These are phyloP conservation scores for Xerocomellus amylosporus DNA, from an alignment of 768 basidiomycete species.

Conservation along the genomic window DNA sequence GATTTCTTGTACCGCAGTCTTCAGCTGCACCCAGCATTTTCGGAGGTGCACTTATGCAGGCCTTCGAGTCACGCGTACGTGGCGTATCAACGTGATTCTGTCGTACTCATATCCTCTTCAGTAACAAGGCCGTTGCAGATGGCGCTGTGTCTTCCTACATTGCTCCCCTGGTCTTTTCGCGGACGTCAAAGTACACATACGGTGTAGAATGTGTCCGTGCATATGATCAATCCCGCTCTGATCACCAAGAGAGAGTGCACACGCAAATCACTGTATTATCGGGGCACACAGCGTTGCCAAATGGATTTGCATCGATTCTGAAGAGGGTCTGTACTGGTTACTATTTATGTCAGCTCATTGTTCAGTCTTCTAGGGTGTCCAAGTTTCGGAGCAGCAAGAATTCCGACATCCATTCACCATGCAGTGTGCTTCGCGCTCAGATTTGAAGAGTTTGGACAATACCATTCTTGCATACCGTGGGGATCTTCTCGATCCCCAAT, in stretches of 20 bases:
- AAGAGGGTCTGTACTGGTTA: constrained; percentile 18
- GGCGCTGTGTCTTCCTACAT: constrained; percentile 23
- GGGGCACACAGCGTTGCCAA: constrained; percentile 31
- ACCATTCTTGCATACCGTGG: constrained; percentile 6
- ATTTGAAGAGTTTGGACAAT: neutral
- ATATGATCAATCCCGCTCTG: constrained; percentile 25
- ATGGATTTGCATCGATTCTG: constrained; percentile 38
- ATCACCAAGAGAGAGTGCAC: constrained; percentile 35
- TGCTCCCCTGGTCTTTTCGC: constrained; percentile 43
- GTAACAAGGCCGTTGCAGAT: constrained; percentile 42
- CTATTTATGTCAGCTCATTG: neutral
- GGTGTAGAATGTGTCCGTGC: constrained; percentile 33
- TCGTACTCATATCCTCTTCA: constrained; percentile 7
- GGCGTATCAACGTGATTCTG: too few species aligned
- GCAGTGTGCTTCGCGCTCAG: neutral
- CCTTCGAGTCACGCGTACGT: constrained; percentile 49
- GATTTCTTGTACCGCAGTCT: constrained; percentile 44
- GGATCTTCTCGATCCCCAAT: neutral
- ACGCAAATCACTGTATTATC: constrained; percentile 21
- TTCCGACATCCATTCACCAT: neutral
- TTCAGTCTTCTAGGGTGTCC: neutral
- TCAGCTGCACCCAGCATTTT: constrained; percentile 21
- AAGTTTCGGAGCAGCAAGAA: constrained; percentile 3
- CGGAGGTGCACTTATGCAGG: constrained; percentile 37
- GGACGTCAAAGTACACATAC: constrained; percentile 43